Evolutionary conservation across 345 rosid species (phyloP).

Genomic region (Rhodomyrtus tomentosa): DNA sequence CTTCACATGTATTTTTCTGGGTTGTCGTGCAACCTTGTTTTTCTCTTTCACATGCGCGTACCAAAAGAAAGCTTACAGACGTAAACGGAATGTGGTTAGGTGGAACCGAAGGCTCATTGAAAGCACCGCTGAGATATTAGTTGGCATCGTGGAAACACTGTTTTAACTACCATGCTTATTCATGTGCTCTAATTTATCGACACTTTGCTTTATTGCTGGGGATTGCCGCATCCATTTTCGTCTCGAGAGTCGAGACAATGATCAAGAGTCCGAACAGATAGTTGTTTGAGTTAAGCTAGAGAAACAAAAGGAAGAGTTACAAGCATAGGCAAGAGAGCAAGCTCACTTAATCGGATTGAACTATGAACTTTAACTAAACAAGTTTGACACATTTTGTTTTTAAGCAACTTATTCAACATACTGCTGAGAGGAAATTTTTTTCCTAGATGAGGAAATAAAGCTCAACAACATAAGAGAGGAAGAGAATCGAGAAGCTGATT

Average conservation of each 20-base stretch:
- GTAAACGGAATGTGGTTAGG: background rate
- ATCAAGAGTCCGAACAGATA: background rate
- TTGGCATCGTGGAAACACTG: background rate
- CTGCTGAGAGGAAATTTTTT: background rate
- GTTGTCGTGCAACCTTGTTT: background rate
- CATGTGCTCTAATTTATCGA: background rate
- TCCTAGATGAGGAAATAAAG: background rate
- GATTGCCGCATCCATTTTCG: background rate
- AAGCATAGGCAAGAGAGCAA: background rate
- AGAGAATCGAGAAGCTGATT: background rate
- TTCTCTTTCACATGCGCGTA: background rate
- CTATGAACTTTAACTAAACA: background rate
- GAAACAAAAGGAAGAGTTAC: background rate
- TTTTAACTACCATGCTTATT: background rate
- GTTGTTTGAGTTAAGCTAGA: background rate
- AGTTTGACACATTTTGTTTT: background rate
- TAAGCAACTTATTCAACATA: background rate
- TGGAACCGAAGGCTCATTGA: background rate
- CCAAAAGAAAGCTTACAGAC: background rate
- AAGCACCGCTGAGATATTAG: background rate
- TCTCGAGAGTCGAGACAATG: background rate
- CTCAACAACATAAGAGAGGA: background rate
- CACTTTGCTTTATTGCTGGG: background rate
- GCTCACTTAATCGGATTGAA: background rate
- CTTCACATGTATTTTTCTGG: background rate